Evolutionary conservation across 2,329 filamentous ascomycete species (phyloP), one percentile per base, ranked within the genome.

Genomic region (Epichloe festucae): DNA sequence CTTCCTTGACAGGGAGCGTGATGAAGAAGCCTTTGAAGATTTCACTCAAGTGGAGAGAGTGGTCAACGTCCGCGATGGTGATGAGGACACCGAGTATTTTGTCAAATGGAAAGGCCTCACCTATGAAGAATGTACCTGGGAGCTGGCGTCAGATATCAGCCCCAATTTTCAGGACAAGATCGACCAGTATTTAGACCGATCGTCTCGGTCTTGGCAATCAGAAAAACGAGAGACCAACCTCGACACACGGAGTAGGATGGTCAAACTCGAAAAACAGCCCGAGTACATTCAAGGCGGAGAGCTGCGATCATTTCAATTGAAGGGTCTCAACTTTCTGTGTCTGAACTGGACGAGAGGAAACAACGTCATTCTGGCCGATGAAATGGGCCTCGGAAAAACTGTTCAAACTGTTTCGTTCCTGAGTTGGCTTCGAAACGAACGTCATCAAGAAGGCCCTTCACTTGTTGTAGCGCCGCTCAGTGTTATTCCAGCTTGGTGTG

Each of bases 321-420:
- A 85, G 57, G 93, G 94, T 34, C 74, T 98, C 54, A 97, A 97
- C 71, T 98, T 96, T 68, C 74, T 98, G 56, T 88, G 88, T 45
- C 89, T 95, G 69, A 95, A 97, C 68, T 98, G 94, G 94, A 88
- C 87, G 50, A 84, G 86, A 62, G 84, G 82, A 51, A 93, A 93
- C 67, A 98, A 97, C 60, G 93, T 97, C 63, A 96, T 98, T 60
- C 78, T 98, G 50, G 93, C 93, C 47, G 93, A 98, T 65, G 93
- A 98, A 70, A 98, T 98, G 93, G 93, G 93, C 60, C 77, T 98
- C 14, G 93, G 93, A 31, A 98, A 98, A 72, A 98, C 93, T 0
- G 93, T 98, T 0, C 93, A 98, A 70, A 96, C 91, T 0, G 90
- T 98, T 31, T 84, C 91, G 0, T 97, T 97, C 66, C 85, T 98